Base-by-base conservation (phyloP, 306 rosid genomes). In the Acacia acuminata region DNA sequence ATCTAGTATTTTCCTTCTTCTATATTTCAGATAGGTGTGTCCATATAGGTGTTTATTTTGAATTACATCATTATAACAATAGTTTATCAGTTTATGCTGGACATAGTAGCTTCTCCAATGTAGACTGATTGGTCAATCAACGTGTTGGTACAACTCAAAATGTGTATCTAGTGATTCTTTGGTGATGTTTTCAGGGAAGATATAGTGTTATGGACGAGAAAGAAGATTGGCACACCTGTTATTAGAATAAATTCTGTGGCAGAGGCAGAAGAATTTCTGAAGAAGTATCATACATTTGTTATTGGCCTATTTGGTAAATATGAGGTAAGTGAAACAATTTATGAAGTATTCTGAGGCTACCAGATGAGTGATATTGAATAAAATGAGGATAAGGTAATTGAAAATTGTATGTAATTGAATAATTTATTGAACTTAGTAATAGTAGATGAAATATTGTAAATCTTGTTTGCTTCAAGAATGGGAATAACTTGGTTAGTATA, bases 191-290 rank as follows among this genome's bases (percentile, higher is more conserved):
- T 85, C 94, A 94, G 99, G 88, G 94, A 90, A 82, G 98, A 94
- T 65, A 91, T 96, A 75, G 98, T 94, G 82, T 79, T 86, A 80
- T 94, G 99, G 99, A 84, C 89, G 0, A 88, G 88, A 87, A 96
- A 96, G 86, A 94, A 87, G 85, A 96, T 92, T 1, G 92, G 97
- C 44, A 84, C 77, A 2, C 94, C 98, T 83, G 91, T 94, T 77
- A 82, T 86, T 77, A 86, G 88, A 72, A 86, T 89, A 88, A 89
- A 76, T 79, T 85, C 91, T 0, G 86, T 76, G 77, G 48, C 76
- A 13, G 97, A 85, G 69, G 94, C 97, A 12, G 88, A 91, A 68
- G 84, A 85, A 58, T 84, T 94, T 86, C 88, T 94, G 66, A 82
- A 61, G 78, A 96, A 91, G 89, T 78, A 89, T 82, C 90, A 84